Conservation (phyloP, 140 eudicot genomes). For the Cichorium intybus region DNA sequence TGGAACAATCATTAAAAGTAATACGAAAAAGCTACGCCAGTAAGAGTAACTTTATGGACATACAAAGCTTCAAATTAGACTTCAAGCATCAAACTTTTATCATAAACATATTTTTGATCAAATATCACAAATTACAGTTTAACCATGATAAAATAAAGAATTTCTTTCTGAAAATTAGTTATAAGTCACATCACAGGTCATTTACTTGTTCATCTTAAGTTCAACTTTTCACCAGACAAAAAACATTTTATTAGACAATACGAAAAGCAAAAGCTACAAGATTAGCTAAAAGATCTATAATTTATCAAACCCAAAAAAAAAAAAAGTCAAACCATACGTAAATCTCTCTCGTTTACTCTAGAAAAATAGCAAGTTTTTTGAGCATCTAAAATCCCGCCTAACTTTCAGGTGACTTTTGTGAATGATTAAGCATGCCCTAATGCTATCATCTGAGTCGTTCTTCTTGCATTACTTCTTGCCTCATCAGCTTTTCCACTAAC, state of each 20-base stretch:
- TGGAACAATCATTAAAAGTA: not conserved
- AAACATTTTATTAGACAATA: not conserved
- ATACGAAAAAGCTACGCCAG: conserved; percentile 20
- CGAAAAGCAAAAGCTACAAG: conserved; percentile 3
- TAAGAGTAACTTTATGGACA: conserved; percentile 23
- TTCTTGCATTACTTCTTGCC: conserved; percentile 55
- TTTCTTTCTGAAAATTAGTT: too few relatives aligned
- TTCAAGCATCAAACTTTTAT: conserved; percentile 14
- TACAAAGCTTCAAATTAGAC: conserved; percentile 20
- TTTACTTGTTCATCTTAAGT: not conserved
- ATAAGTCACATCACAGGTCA: not conserved
- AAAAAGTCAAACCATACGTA: not conserved
- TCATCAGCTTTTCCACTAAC: conserved; percentile 69
- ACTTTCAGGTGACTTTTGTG: not conserved
- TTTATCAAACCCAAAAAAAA: not conserved
- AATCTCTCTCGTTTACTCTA: not conserved
- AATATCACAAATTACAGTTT: not conserved
- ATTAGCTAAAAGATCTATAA: not conserved
- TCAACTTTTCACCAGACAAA: not conserved
- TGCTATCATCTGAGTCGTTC: conserved; percentile 48
- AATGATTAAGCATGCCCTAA: conserved; percentile 24
- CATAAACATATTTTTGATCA: not conserved
- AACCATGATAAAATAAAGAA: too few relatives aligned
- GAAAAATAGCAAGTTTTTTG: conserved; percentile 1
- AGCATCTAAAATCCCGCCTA: not conserved